phyloP scores from a whole-genome alignment of 192 early-diverging fungal genomes.

The Backusella psychrophila region DNA sequence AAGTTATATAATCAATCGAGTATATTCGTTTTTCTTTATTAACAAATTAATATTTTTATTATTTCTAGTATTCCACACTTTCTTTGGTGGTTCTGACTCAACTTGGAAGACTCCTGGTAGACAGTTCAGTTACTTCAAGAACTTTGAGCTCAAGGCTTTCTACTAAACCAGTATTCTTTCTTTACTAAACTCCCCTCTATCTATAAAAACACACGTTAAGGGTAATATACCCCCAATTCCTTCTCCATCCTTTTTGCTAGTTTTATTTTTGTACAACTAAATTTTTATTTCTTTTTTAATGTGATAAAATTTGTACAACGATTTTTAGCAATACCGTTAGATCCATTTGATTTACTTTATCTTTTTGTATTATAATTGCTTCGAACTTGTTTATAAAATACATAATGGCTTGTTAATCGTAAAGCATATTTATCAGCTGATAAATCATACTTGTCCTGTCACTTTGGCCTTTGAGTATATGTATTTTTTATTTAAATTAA shows the following conservation, averaged over 20 bases:
- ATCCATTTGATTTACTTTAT: background rate
- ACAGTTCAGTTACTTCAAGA: constrained; percentile 35
- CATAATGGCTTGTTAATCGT: background rate
- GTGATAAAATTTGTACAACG: constrained; percentile 4
- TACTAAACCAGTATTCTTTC: background rate
- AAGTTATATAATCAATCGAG: constrained; percentile 7
- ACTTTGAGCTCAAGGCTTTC: background rate
- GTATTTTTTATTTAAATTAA: constrained; percentile 2
- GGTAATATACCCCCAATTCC: background rate
- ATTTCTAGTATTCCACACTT: constrained; percentile 36
- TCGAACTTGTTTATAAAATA: background rate
- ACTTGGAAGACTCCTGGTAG: constrained; percentile 17
- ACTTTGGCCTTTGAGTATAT: background rate
- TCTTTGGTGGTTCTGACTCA: constrained; percentile 34
- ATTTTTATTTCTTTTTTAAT: background rate
- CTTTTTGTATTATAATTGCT: background rate
- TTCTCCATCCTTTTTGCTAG: constrained; percentile 1
- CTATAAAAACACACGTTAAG: constrained; percentile 2
- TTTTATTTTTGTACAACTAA: constrained; percentile 7
- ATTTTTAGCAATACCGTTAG: constrained; percentile 2
- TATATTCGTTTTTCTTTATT: background rate
- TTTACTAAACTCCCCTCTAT: background rate
- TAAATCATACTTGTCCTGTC: background rate
- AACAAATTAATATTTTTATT: background rate
- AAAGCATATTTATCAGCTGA: background rate